Percentiles rank a stretch among this genome's conserved stretches.
phyloP scores from a whole-genome alignment of 345 rosid genomes.

The Eucalyptus melliodora region DNA sequence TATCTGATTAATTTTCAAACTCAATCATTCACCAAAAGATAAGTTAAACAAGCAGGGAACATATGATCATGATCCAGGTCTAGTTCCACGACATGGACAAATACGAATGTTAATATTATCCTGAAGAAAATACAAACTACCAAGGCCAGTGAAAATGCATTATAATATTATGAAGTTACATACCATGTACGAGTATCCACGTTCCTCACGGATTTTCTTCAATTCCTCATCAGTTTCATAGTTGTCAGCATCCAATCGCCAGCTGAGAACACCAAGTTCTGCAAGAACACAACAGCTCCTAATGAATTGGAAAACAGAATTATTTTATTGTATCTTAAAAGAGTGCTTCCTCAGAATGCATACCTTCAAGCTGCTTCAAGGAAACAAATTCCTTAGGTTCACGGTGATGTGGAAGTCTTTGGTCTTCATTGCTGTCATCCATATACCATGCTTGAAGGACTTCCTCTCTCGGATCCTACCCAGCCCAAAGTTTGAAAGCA shows the following conservation, averaged over 20 bases:
- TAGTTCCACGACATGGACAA: neutral
- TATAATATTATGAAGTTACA: neutral
- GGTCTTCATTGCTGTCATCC: conserved; percentile 81
- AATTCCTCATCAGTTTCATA: conserved; percentile 79
- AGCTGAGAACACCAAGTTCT: conserved; percentile 90
- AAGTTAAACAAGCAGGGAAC: neutral
- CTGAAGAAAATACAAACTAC: neutral
- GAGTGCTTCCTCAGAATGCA: neutral
- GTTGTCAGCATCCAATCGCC: conserved; percentile 85
- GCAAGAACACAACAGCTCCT: neutral
- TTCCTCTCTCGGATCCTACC: conserved; percentile 55
- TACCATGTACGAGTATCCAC: conserved; percentile 89
- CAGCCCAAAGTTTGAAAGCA: neutral
- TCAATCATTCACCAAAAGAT: neutral
- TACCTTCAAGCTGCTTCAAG: conserved; percentile 63
- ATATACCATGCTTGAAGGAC: conserved; percentile 91
- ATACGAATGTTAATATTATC: neutral
- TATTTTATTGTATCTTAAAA: neutral
- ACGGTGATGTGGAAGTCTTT: conserved; percentile 84
- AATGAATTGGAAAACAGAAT: neutral
- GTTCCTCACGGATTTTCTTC: conserved; percentile 80
- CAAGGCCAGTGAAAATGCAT: neutral
- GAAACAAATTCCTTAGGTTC: conserved; percentile 77
- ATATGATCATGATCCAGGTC: neutral
- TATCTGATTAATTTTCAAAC: neutral